phyloP scores from a whole-genome alignment of 176 grass and related monocot species.

The Chrysopogon serrulatus region DNA sequence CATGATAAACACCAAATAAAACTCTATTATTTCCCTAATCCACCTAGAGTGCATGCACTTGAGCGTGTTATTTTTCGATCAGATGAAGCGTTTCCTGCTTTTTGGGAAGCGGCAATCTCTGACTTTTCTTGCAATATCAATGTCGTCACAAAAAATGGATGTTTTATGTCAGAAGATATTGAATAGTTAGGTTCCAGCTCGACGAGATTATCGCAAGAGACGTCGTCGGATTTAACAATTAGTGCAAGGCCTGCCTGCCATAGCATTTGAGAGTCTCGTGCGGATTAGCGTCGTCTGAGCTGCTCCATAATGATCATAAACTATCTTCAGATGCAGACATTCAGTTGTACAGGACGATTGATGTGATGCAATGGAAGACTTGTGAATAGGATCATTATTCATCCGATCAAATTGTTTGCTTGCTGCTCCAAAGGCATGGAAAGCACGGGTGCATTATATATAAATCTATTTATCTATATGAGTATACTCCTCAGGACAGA shows the following conservation, averaged over 20 bases:
- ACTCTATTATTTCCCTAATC: not conserved
- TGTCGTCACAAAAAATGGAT: not conserved
- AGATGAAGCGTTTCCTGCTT: not conserved
- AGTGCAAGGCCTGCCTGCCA: not conserved
- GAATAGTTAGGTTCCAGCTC: not conserved
- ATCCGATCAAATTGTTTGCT: not conserved
- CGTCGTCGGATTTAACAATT: not conserved
- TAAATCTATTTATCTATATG: no score
- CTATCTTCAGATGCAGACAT: not conserved
- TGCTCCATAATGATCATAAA: constrained; percentile 10
- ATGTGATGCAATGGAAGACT: not conserved
- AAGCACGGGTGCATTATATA: not conserved
- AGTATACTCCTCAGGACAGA: not conserved
- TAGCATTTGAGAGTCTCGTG: not conserved
- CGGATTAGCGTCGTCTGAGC: constrained; percentile 1
- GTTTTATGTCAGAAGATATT: not conserved
- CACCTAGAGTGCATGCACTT: not conserved
- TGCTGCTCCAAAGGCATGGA: not conserved
- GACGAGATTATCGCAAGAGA: not conserved
- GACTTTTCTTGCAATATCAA: not conserved
- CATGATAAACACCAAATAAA: not conserved
- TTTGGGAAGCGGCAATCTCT: not conserved
- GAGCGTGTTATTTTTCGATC: not conserved
- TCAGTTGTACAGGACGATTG: not conserved
- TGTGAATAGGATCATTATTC: not conserved